Conservation (phyloP, 2,329 filamentous ascomycete species). For the Colletotrichum sp. region DNA sequence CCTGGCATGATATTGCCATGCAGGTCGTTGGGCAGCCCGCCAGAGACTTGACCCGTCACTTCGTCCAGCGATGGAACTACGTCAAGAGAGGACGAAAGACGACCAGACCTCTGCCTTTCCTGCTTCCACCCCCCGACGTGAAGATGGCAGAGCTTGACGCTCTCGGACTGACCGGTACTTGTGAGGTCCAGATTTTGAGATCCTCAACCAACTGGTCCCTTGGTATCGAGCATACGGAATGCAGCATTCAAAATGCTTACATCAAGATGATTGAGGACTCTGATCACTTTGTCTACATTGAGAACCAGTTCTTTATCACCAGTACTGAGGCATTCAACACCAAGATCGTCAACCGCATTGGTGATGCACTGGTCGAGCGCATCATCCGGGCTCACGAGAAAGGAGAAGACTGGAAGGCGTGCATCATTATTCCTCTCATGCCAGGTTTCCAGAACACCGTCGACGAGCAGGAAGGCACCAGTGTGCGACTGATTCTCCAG, state of each 20-base stretch:
- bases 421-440: constrained; percentile 92
- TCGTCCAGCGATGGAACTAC: constrained; percentile 98
- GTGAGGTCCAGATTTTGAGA: constrained; percentile 93
- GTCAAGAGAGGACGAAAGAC: constrained; percentile 91
- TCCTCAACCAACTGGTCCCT: constrained; percentile 92
- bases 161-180: constrained; percentile 89
- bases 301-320: constrained; percentile 98
- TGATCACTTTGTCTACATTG: constrained; percentile 97
- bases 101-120: constrained; percentile 88
- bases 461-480: constrained; percentile 90
- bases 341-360: constrained; percentile 90
- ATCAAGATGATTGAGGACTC: constrained; percentile 93
- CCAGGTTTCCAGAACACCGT: constrained; percentile 99
- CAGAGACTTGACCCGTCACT: constrained; percentile 91
- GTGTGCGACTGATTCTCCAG: constrained; percentile 93
- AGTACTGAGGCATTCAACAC: constrained; percentile 88
- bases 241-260: constrained; percentile 96
- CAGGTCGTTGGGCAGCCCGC: constrained; percentile 96
- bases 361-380: constrained; percentile 90
- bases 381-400: constrained; percentile 85
- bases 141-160: constrained; percentile 83
- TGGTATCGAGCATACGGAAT: constrained; percentile 84
- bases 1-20: constrained; percentile 98
- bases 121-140: constrained; percentile 92
- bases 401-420: constrained; percentile 86